Evolutionary conservation across 352 stramenopile species (phyloP).

Genomic region (Phytophthora lateralis): DNA sequence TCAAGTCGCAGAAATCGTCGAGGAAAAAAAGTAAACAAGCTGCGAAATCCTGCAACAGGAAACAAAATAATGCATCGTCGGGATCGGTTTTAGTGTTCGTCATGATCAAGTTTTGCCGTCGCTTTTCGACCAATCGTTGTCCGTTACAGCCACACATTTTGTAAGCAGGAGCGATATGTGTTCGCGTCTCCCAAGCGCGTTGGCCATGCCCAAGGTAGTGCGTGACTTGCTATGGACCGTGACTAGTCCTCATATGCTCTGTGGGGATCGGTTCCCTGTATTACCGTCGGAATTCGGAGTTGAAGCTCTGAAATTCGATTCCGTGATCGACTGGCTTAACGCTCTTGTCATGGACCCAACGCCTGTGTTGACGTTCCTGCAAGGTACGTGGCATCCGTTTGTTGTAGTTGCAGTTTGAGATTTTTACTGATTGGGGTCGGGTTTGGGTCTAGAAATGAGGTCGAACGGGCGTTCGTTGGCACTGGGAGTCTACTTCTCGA

Average conservation of each 20-base stretch:
- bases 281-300: constrained; percentile 48
- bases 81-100: background rate
- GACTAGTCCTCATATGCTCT: constrained; percentile 66
- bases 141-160: constrained; percentile 18
- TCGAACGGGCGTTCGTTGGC: constrained; percentile 45
- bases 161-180: no score
- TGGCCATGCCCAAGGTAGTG: constrained; percentile 55
- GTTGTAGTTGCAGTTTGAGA: background rate
- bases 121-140: constrained; percentile 20
- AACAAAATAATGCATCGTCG: constrained; percentile 16
- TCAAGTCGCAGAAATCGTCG: constrained; percentile 27
- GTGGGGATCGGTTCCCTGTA: constrained; percentile 42
- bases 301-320: constrained; percentile 23
- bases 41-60: constrained; percentile 4
- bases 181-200: constrained; percentile 13
- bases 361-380: constrained; percentile 56
- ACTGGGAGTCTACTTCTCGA: constrained; percentile 75
- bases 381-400: constrained; percentile 34
- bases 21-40: constrained; percentile 31
- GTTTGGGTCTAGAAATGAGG: constrained; percentile 39
- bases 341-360: constrained; percentile 46
- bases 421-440: constrained; percentile 3
- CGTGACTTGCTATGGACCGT: constrained; percentile 70
- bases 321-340: constrained; percentile 55
- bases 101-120: no score